A percentile compares a stretch with the other conserved stretches of the same genome.
Evolutionary conservation across 768 basidiomycete species (phyloP).

Genomic region (Galerina marginata): DNA sequence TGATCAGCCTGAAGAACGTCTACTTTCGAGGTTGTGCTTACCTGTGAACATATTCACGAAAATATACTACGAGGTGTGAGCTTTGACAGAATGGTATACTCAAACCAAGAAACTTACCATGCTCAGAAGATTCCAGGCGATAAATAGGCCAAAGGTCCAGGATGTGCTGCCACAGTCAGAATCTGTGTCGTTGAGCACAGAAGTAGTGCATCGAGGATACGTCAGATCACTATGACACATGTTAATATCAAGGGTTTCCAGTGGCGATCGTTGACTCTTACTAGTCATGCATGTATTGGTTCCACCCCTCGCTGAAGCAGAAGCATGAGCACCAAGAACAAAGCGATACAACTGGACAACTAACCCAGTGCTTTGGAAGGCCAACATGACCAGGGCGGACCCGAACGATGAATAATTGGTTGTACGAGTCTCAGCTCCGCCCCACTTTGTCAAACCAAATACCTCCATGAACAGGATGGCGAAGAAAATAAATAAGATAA

Average conservation of each 20-base stretch:
- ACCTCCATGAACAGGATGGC: slow-evolving; percentile 88
- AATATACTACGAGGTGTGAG: slow-evolving; percentile 68
- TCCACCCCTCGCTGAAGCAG: slow-evolving; percentile 85
- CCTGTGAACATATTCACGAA: slow-evolving; percentile 97
- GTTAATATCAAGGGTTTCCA: slow-evolving; percentile 14
- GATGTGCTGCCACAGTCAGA: slow-evolving; percentile 87
- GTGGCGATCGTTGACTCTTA: slow-evolving; percentile 40
- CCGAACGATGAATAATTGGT: slow-evolving; percentile 84
- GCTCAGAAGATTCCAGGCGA: slow-evolving; percentile 93
- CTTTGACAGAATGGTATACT: slow-evolving; percentile 1
- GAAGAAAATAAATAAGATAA: slow-evolving; percentile 90
- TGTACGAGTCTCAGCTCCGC: slow-evolving; percentile 65
- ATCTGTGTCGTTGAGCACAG: slow-evolving; percentile 47
- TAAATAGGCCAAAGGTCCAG: slow-evolving; percentile 89
- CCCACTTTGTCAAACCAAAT: slow-evolving; percentile 91
- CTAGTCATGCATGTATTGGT: slow-evolving; percentile 98
- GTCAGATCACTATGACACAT: slow-evolving; percentile 58
- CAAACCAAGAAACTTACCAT: slow-evolving; percentile 64
- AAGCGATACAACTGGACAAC: slow-evolving; percentile 28
- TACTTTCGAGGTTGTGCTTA: slow-evolving; percentile 30
- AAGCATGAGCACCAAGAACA: slow-evolving; percentile 15
- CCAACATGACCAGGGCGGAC: slow-evolving; percentile 84
- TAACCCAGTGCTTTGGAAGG: slow-evolving; percentile 93
- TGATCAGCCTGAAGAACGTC: neutral
- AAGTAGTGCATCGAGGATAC: slow-evolving; percentile 83